These are phyloP conservation scores for Colletotrichum agaves DNA, from an alignment of 2,329 filamentous ascomycete genomes.

Conservation along the genomic window DNA sequence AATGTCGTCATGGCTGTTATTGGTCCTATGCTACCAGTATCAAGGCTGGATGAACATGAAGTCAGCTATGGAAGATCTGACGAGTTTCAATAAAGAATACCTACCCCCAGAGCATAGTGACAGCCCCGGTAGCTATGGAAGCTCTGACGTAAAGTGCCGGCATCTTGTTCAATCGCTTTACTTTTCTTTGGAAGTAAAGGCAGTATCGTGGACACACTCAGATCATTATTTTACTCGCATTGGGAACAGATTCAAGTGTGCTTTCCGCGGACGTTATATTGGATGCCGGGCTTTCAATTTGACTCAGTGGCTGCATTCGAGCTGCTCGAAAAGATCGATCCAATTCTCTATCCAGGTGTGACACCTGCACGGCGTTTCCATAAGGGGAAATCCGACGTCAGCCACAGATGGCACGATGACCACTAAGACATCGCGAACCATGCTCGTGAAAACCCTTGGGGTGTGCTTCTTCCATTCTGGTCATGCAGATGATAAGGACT, in stretches of 20 bases:
- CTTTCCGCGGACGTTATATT: no score
- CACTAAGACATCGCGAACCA: not conserved
- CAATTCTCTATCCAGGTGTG: not conserved
- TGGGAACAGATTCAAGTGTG: no score
- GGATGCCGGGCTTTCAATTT: not conserved
- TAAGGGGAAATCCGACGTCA: not conserved
- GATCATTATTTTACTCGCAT: not conserved
- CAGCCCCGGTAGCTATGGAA: conserved; percentile 3
- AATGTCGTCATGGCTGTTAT: conserved; percentile 68
- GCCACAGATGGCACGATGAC: not conserved
- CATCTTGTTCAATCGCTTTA: conserved; percentile 1
- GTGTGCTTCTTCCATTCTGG: not conserved
- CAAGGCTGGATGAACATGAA: conserved; percentile 31
- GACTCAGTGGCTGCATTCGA: not conserved
- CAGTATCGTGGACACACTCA: no score
- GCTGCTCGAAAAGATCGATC: not conserved
- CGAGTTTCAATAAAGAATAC: not conserved
- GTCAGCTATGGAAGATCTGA: not conserved
- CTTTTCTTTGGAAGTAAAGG: not conserved
- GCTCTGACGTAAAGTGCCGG: conserved; percentile 16
- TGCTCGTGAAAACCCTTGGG: not conserved
- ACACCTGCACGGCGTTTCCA: not conserved
- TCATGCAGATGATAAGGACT: not conserved
- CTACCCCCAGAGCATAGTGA: conserved; percentile 13
- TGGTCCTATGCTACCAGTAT: conserved; percentile 67